These are phyloP conservation scores for Sugiyamaella xylanicola DNA, from an alignment of 1,139 yeast genomes.

Conservation along the genomic window DNA sequence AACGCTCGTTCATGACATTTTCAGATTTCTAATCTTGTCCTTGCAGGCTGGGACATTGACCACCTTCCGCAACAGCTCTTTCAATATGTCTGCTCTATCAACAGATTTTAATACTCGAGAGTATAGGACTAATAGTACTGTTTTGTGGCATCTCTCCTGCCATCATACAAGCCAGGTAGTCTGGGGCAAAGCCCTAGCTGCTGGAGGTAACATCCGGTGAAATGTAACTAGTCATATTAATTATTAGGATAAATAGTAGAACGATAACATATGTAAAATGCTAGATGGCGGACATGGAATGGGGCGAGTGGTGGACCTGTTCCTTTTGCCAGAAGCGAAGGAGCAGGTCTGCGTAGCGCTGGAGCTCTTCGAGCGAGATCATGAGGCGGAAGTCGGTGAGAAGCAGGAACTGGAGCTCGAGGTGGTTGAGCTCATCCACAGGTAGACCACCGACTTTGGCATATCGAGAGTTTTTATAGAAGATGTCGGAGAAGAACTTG, in stretches of 20 bases:
- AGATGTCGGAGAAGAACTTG: slow-evolving; percentile 92
- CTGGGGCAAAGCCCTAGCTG: slow-evolving; percentile 9
- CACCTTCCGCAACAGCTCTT: no score
- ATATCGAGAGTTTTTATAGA: slow-evolving; percentile 92
- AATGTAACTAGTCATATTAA: neutral
- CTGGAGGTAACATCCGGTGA: slow-evolving; percentile 3
- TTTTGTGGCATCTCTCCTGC: neutral
- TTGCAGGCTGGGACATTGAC: no score
- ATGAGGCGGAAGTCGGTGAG: slow-evolving; percentile 83
- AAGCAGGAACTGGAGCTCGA: slow-evolving; percentile 85
- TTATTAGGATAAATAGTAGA: slow-evolving; percentile 13
- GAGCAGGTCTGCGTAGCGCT: slow-evolving; percentile 84
- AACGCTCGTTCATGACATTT: no score
- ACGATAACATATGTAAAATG: neutral
- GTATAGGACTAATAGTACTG: no score
- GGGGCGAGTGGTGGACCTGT: slow-evolving; percentile 13
- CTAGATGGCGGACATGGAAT: slow-evolving; percentile 13
- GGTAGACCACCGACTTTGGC: slow-evolving; percentile 98
- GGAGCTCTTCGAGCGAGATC: slow-evolving; percentile 89
- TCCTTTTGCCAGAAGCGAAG: slow-evolving; percentile 70
- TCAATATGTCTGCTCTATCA: no score
- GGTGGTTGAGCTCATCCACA: slow-evolving; percentile 85
- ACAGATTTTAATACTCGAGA: no score
- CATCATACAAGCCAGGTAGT: neutral
- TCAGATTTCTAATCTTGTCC: no score